phyloP scores from a whole-genome alignment of 2,329 filamentous ascomycete genomes.

The Incumbomyces delicatus region DNA sequence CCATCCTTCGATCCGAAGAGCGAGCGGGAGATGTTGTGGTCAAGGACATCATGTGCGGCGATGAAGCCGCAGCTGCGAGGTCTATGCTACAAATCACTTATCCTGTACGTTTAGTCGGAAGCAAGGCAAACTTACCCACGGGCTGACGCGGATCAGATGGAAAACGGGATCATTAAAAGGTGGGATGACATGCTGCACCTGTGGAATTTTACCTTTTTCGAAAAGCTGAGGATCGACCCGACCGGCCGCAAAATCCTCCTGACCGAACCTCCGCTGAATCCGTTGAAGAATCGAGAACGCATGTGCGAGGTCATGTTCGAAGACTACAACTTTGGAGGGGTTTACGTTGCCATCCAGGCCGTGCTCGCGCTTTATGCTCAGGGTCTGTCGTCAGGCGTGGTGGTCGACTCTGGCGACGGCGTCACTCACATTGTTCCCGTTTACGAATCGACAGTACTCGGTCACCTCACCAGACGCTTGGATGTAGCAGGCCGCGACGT shows the following conservation, averaged over 20 bases:
- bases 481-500: constrained; percentile 96
- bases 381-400: constrained; percentile 87
- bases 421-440: constrained; percentile 98
- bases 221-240: constrained; percentile 91
- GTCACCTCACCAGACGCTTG: constrained; percentile 86
- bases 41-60: constrained; percentile 99
- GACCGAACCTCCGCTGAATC: constrained; percentile 97
- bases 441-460: constrained; percentile 95
- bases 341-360: constrained; percentile 96
- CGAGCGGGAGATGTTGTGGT: constrained; percentile 61
- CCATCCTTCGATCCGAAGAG: constrained; percentile 94
- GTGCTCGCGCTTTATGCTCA: constrained; percentile 94
- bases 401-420: constrained; percentile 95
- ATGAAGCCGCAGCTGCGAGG: constrained; percentile 89
- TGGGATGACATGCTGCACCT: constrained; percentile 99
- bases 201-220: constrained; percentile 97
- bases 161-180: constrained; percentile 98
- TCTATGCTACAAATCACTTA: constrained; percentile 98
- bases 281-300: constrained; percentile 88
- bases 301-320: constrained; percentile 99
- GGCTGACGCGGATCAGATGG: constrained; percentile 54
- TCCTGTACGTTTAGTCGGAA: constrained; percentile 48
- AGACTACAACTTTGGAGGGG: constrained; percentile 86
- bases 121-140: too few relatives aligned
- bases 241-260: constrained; percentile 91